Evolutionary conservation across 768 basidiomycete species (phyloP).

Genomic region (Pisolithus marmoratus): DNA sequence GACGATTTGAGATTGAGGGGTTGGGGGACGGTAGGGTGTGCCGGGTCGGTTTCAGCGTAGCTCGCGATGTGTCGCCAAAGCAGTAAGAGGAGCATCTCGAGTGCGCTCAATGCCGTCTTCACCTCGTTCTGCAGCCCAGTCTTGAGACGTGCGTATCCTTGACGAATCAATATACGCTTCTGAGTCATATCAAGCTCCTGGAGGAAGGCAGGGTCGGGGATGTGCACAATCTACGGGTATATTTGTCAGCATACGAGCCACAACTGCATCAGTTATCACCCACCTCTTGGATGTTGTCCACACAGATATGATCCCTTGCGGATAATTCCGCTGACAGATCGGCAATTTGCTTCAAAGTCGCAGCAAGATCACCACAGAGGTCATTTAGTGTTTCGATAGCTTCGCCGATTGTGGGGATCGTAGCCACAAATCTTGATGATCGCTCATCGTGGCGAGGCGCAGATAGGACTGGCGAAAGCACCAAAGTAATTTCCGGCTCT

Average conservation of each 20-base stretch:
- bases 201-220: conserved; percentile 50
- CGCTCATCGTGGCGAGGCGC: conserved; percentile 54
- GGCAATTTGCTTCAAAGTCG: conserved; percentile 58
- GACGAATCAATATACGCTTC: conserved; percentile 59
- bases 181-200: conserved; percentile 65
- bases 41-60: conserved; percentile 40
- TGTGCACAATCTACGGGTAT: conserved; percentile 38
- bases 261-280: conserved; percentile 7
- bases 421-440: conserved; percentile 56
- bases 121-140: conserved; percentile 39
- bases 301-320: conserved; percentile 61
- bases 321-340: conserved; percentile 67
- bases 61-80: conserved; percentile 76
- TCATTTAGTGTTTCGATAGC: conserved; percentile 61
- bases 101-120: conserved; percentile 53
- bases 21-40: conserved; percentile 3
- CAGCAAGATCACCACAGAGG: conserved; percentile 55
- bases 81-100: conserved; percentile 76
- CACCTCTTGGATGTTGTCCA: conserved; percentile 71
- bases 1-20: conserved; percentile 36
- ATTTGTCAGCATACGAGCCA: background rate
- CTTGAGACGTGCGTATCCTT: conserved; percentile 49
- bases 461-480: conserved; percentile 63
- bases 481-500: conserved; percentile 69
- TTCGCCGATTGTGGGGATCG: conserved; percentile 72